Percentiles rank a stretch among this genome's conserved stretches.
These are phyloP conservation scores for Microthlaspi erraticum DNA, from an alignment of 345 rosid species.

Conservation along the genomic window DNA sequence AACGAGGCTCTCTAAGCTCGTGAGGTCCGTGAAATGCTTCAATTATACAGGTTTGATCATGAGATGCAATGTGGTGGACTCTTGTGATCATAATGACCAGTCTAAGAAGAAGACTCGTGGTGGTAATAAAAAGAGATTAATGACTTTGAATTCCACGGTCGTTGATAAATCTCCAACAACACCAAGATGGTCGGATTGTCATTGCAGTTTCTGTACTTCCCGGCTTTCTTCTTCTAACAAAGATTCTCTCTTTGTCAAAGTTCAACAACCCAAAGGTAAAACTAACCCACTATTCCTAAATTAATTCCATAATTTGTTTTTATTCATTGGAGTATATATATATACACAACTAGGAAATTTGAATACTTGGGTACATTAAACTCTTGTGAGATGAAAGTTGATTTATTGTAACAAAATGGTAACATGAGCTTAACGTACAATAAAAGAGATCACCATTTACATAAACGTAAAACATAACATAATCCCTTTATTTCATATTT, in stretches of 20 bases:
- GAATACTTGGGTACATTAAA: neutral
- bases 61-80: constrained; percentile 42
- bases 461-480: neutral
- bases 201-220: constrained; percentile 67
- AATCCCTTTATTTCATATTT: neutral
- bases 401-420: neutral
- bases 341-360: neutral
- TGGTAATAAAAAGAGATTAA: constrained; percentile 31
- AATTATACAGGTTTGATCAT: constrained; percentile 39
- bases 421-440: neutral
- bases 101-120: constrained; percentile 36
- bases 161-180: constrained; percentile 60
- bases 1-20: constrained; percentile 61
- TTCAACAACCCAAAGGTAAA: constrained; percentile 65
- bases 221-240: constrained; percentile 64
- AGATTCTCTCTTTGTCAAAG: constrained; percentile 72
- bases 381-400: neutral
- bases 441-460: neutral
- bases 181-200: constrained; percentile 96
- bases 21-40: constrained; percentile 50
- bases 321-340: too few relatives aligned
- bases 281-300: neutral
- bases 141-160: constrained; percentile 64
- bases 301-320: constrained; percentile 2
- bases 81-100: constrained; percentile 44